Conservation (phyloP, 306 rosid species). For the apple (Malus domestica) region DNA sequence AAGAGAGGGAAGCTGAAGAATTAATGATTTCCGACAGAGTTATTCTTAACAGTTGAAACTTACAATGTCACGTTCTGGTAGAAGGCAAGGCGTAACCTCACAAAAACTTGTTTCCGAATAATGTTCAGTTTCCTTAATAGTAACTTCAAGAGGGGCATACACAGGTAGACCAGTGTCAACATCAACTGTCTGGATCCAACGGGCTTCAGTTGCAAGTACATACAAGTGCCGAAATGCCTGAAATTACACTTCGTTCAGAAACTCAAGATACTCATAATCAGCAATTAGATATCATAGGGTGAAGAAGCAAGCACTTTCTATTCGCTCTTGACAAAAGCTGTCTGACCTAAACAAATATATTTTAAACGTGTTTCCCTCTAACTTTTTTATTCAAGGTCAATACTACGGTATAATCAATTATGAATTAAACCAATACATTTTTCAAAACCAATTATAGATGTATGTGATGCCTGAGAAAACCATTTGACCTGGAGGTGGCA, state of each 20-base stretch:
- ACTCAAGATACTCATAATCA: not conserved
- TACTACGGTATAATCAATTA: not conserved
- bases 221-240: slow-evolving; percentile 95
- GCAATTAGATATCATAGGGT: slow-evolving; percentile 1
- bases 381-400: not conserved
- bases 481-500: slow-evolving; percentile 91
- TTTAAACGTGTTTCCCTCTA: not conserved
- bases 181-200: slow-evolving; percentile 97
- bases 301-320: not conserved
- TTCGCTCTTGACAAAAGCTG: not conserved
- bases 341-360: not conserved
- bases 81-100: slow-evolving; percentile 95
- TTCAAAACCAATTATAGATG: not conserved
- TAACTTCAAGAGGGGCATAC: slow-evolving; percentile 86
- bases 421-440: not conserved
- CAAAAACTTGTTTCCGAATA: slow-evolving; percentile 89
- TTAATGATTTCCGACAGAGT: not conserved
- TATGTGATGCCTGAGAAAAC: not conserved
- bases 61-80: slow-evolving; percentile 86
- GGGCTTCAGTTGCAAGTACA: slow-evolving; percentile 92
- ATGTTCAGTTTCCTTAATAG: slow-evolving; percentile 77
- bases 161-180: slow-evolving; percentile 95
- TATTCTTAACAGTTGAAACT: slow-evolving; percentile 28
- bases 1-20: not conserved
- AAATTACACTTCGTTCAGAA: slow-evolving; percentile 19